Percentiles rank a stretch among this genome's conserved stretches.
Evolutionary conservation across 140 eudicot species (phyloP).

Genomic region (Flaveria floridana): DNA sequence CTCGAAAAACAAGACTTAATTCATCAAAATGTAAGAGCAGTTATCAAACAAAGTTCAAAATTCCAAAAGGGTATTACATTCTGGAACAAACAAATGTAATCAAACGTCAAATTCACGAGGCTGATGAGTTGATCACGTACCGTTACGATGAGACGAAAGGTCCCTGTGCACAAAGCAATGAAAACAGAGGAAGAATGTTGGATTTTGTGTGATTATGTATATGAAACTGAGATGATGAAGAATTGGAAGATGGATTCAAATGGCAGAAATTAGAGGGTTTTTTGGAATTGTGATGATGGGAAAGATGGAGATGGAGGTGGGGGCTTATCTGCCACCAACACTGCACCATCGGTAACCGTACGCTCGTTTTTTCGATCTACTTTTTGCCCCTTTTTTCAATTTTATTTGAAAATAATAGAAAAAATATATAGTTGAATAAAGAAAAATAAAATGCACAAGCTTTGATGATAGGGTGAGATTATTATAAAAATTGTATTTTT

Average conservation of each 20-base stretch:
- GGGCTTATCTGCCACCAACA: constrained; percentile 17
- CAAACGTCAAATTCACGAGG: background rate
- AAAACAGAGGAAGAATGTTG: background rate
- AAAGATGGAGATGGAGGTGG: background rate
- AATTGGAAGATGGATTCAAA: constrained; percentile 15
- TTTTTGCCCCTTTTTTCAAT: background rate
- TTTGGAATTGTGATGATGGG: background rate
- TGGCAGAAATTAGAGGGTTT: background rate
- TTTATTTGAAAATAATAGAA: background rate
- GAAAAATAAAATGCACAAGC: no score
- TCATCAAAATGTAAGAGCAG: constrained; percentile 10
- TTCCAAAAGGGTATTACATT: background rate
- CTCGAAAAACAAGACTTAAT: constrained; percentile 4
- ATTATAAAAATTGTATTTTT: no score
- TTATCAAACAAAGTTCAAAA: constrained; percentile 8
- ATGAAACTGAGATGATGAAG: constrained; percentile 10
- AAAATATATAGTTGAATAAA: no score
- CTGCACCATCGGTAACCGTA: constrained; percentile 24
- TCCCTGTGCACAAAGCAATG: background rate
- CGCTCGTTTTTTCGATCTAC: background rate
- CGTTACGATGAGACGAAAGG: constrained; percentile 7
- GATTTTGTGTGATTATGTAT: background rate
- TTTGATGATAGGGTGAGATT: no score
- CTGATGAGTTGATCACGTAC: constrained; percentile 14
- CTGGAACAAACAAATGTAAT: background rate